Conservation (phyloP, 352 stramenopile species). For the Plasmopara muralis region DNA sequence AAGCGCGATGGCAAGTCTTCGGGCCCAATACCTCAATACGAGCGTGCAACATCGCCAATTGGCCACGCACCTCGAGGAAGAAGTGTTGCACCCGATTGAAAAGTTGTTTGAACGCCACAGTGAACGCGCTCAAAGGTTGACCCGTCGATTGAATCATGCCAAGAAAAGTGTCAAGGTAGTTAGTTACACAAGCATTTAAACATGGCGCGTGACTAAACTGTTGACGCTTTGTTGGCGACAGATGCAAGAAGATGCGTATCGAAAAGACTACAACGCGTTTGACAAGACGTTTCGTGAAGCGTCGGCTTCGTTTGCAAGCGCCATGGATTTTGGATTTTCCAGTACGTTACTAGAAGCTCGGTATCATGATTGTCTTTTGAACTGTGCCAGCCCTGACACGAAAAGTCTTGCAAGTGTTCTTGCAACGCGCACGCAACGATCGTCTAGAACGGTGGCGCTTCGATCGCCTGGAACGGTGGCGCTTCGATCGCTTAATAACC, state of each 20-base stretch:
- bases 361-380: conserved; percentile 44
- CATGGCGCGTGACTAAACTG: background rate
- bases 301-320: conserved; percentile 43
- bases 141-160: conserved; percentile 45
- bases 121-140: conserved; percentile 49
- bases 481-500: conserved; percentile 45
- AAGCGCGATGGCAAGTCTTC: conserved; percentile 49
- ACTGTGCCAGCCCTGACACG: conserved; percentile 24
- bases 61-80: conserved; percentile 67
- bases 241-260: conserved; percentile 63
- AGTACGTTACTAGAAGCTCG: conserved; percentile 63
- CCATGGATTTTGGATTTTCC: conserved; percentile 72
- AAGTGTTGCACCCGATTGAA: conserved; percentile 69
- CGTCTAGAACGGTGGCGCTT: conserved; percentile 7
- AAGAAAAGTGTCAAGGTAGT: conserved; percentile 82
- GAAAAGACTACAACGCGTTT: conserved; percentile 58
- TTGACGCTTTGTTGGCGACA: conserved; percentile 8
- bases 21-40: conserved; percentile 74
- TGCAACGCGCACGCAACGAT: conserved; percentile 7
- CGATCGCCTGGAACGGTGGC: conserved; percentile 16
- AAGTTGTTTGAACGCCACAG: conserved; percentile 43
- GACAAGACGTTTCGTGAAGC: conserved; percentile 73
- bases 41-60: conserved; percentile 72
- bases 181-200: no score
- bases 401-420: conserved; percentile 3